Conservation (phyloP, 164 flowering plant species). For the Aristolochia californica region DNA sequence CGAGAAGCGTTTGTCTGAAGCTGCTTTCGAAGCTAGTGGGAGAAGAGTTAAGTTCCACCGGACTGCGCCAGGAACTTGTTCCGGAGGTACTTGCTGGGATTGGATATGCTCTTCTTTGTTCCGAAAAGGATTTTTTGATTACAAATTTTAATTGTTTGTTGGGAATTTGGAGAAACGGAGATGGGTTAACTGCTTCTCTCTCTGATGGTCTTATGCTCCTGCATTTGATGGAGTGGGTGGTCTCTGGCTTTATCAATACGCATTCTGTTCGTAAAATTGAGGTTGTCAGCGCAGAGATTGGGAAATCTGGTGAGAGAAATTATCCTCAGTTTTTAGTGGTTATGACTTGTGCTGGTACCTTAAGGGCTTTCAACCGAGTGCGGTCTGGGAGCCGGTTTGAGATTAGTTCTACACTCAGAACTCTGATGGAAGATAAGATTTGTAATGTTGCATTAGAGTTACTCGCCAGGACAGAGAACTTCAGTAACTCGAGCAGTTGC, state of each 20-base stretch:
- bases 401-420: constrained; percentile 20
- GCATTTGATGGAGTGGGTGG: constrained; percentile 80
- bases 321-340: constrained; percentile 42
- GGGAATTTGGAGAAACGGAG: constrained; percentile 44
- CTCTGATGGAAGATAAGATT: constrained; percentile 43
- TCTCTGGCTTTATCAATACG: constrained; percentile 33
- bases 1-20: constrained; percentile 49
- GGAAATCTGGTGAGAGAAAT: constrained; percentile 15
- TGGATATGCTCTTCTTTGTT: constrained; percentile 72
- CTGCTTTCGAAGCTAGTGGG: constrained; percentile 46
- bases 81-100: constrained; percentile 71
- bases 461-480: constrained; percentile 20
- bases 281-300: constrained; percentile 18
- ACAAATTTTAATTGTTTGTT: constrained; percentile 38
- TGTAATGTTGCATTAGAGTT: constrained; percentile 37
- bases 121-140: constrained; percentile 23
- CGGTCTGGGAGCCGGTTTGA: constrained; percentile 10
- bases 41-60: constrained; percentile 18
- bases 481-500: constrained; percentile 8
- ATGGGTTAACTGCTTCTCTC: constrained; percentile 24
- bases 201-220: constrained; percentile 59
- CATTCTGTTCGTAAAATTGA: constrained; percentile 31
- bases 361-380: constrained; percentile 47
- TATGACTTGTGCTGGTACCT: constrained; percentile 69
- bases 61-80: constrained; percentile 20